Base-by-base conservation (phyloP, 805 yeast genomes). In the Cephaloascus albidus region DNA sequence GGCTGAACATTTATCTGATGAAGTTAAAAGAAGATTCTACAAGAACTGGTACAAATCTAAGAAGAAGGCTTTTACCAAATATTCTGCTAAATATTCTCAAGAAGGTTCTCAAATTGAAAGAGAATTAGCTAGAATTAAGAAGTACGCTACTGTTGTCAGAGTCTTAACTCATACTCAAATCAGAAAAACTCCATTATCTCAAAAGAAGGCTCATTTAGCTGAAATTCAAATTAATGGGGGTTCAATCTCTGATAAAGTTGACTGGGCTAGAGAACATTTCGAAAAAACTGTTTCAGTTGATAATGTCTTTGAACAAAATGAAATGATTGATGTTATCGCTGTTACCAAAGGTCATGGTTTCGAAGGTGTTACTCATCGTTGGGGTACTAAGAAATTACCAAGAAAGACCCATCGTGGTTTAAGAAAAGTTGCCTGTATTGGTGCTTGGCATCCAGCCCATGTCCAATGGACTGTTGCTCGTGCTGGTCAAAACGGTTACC, bases 381-480 rank as follows among this genome's bases (percentile, higher is more conserved):
- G 97, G 97, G 99, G 99, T 71, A 93, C 98, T 85, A 94, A 89
- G 89, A 89, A 85, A 82, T 80, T 93, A 60, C 98, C 99, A 76
- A 88, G 99, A 81, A 93, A 93, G 95, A 93, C 99, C 72, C 99
- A 93, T 76, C 89, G 97, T 85, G 99, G 99, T 90, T 79, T 90
- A 71, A 88, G 99, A 84, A 93, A 93, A 87, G 99, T 93, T 76
- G 99, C 98, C 68, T 93, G 99, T 87, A 93, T 93, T 66, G 99
- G 99, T 83, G 97, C 99, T 69, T 93, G 99, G 99, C 98, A 93
- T 80, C 99, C 99, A 73, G 83, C 96, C 78, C 96, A 88, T 81
- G 99, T 93, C 70, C 77, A 81, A 74, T 90, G 95, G 95, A 86
- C 97, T 66, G 99, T 93, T 74, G 97, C 98, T 63, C 87, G 99